A percentile compares a stretch with the other conserved stretches of the same genome.
Conservation (phyloP, 2,329 filamentous ascomycete species). For the Rutstroemia sp. region DNA sequence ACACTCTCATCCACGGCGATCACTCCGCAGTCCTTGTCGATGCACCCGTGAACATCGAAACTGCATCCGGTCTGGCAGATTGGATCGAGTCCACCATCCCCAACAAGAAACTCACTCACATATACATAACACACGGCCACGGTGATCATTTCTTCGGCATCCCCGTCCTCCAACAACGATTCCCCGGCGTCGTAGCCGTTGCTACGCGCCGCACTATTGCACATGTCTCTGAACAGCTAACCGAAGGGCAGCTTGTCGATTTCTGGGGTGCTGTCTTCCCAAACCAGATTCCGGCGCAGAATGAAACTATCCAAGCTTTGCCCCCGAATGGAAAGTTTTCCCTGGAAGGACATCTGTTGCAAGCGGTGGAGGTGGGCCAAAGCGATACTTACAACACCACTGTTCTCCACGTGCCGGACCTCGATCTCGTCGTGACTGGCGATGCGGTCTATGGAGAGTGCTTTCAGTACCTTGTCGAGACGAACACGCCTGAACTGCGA, state of each 20-base stretch:
- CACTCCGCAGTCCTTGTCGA: not conserved
- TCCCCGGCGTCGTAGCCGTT: constrained; percentile 18
- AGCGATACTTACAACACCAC: constrained; percentile 27
- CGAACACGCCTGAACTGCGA: constrained; percentile 23
- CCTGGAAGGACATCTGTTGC: not conserved
- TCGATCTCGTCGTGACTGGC: constrained; percentile 28
- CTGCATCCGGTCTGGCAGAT: constrained; percentile 21
- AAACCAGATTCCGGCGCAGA: not conserved
- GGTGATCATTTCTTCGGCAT: constrained; percentile 35
- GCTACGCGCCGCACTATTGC: not conserved
- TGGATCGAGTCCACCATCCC: constrained; percentile 31
- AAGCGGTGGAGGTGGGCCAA: constrained; percentile 23
- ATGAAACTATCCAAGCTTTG: not conserved
- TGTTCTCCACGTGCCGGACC: constrained; percentile 26
- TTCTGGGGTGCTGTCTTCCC: constrained; percentile 1
- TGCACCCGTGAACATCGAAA: not conserved
- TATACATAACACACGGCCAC: constrained; percentile 36
- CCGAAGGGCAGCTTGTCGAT: not conserved
- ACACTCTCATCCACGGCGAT: not conserved
- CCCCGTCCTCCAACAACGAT: constrained; percentile 25
- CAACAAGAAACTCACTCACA: constrained; percentile 25
- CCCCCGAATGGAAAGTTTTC: not conserved
- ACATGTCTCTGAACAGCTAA: not conserved
- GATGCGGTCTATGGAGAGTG: constrained; percentile 32
- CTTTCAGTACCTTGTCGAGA: constrained; percentile 30